These are phyloP conservation scores for Nasturtium officinale DNA, from an alignment of 345 rosid species.

Conservation along the genomic window DNA sequence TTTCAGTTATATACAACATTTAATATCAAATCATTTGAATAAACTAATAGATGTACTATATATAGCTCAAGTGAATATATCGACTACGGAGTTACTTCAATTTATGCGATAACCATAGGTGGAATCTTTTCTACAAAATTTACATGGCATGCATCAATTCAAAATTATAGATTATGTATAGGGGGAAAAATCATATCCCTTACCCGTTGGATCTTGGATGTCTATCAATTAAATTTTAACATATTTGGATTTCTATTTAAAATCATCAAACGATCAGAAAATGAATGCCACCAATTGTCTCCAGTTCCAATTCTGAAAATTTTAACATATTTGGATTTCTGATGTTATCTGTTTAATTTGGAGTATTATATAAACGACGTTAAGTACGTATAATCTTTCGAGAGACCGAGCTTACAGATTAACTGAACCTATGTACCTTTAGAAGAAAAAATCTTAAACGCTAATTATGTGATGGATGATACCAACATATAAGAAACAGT, in stretches of 20 bases:
- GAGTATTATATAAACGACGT: slow-evolving; percentile 18
- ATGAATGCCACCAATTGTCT: background rate
- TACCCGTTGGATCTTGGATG: background rate
- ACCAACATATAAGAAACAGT: background rate
- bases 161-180: background rate
- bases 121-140: background rate
- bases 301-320: background rate
- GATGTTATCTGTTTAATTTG: slow-evolving; percentile 12
- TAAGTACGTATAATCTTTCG: slow-evolving; percentile 31
- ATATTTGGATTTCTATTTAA: background rate
- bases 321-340: no score
- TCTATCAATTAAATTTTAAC: background rate
- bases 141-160: background rate
- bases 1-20: background rate
- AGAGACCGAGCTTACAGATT: slow-evolving; percentile 25
- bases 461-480: slow-evolving; percentile 9
- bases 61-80: slow-evolving; percentile 2
- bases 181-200: background rate
- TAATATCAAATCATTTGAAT: background rate
- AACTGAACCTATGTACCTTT: slow-evolving; percentile 9
- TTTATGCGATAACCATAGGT: background rate
- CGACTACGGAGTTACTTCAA: background rate
- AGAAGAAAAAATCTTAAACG: slow-evolving; percentile 23
- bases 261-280: slow-evolving; percentile 12
- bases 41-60: background rate